These are phyloP conservation scores for Cladosporium phlei DNA, from an alignment of 2,329 filamentous ascomycete species.

Conservation along the genomic window DNA sequence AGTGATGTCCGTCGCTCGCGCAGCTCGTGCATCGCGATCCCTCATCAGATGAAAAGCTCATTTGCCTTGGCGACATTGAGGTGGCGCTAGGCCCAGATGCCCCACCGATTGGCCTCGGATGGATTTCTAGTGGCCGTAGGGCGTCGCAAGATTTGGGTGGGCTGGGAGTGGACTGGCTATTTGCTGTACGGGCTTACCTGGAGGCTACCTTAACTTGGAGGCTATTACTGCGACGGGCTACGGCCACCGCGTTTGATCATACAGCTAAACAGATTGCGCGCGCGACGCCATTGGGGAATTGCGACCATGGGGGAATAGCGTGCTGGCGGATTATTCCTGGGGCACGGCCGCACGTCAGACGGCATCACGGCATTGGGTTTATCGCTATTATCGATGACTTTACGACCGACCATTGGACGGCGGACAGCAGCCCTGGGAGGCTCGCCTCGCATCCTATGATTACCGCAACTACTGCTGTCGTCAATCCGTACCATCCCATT, in stretches of 20 bases:
- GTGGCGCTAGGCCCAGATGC: slow-evolving; percentile 1
- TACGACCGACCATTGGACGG: background rate
- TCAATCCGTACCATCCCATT: no score
- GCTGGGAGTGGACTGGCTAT: slow-evolving; percentile 13
- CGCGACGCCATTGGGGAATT: slow-evolving; percentile 5
- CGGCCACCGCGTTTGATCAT: no score
- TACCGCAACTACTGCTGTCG: background rate
- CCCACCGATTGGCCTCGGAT: slow-evolving; percentile 9
- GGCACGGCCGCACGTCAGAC: slow-evolving; percentile 7
- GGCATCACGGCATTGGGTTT: no score
- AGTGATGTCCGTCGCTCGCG: slow-evolving; percentile 1
- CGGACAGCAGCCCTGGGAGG: no score
- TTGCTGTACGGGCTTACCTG: no score
- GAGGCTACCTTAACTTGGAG: no score
- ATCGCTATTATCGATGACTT: no score
- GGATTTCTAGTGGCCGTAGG: slow-evolving; percentile 9
- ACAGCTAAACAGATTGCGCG: slow-evolving; percentile 12
- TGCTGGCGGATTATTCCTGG: background rate
- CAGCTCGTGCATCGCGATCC: slow-evolving; percentile 1
- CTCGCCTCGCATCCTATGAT: no score
- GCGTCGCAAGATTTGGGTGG: slow-evolving; percentile 11
- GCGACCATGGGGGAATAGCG: slow-evolving; percentile 4
- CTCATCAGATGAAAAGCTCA: slow-evolving; percentile 4
- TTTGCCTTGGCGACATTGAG: slow-evolving; percentile 9
- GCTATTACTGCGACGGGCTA: slow-evolving; percentile 6